Base-by-base conservation (phyloP, 2,329 filamentous ascomycete genomes). In the Cladophialophora carrionii region DNA sequence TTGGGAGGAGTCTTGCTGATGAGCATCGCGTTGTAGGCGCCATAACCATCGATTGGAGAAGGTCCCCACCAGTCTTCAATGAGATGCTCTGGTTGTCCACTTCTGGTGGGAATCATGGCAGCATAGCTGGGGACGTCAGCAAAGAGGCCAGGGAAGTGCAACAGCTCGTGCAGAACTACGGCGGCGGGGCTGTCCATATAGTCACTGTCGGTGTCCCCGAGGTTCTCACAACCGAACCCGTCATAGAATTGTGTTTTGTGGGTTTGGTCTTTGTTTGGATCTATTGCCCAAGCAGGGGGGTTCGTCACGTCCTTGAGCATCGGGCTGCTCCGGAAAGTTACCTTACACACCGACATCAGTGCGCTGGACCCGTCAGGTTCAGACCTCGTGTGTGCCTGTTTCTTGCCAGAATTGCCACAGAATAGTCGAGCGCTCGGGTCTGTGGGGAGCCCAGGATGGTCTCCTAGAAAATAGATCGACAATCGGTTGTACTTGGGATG, bases 111-210 rank as follows among this genome's bases (percentile, higher is more conserved):
- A 26, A 59, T 59, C 4, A n/a, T 34, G 17, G 26, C 24, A 34
- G 14, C 20, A 17, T 59, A 59, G 20, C 37, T 14, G 31, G 57
- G 57, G 17, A 59, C 46, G 57, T 52, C 46, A 14, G 24, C 22
- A 43, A 59, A 59, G 12, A 59, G 31, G 7, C 43, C 57, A 41
- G 57, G 57, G 43, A 49, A 59, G 48, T 59, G 57, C n/a, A 59
- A 22, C 6, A 59, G 46, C 48, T 59, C 57, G n/a, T 59, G 57
- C 31, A 59, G 26, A 10, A 59, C 8, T 9, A 59, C 12, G 31
- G 57, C 24, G 9, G 20, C 57, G 17, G 57, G 22, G 46, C 43
- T 59, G 26, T 31, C 26, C 43, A 52, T 14, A 17, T n/a, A 51
- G n/a, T 9, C 8, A n/a, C 22, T 51, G 46, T 60, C 57, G 24